A percentile compares a stretch with the other conserved stretches of the same genome.
Evolutionary conservation across 2,329 filamentous ascomycete species (phyloP).

Genomic region (Rutstroemia sp.): DNA sequence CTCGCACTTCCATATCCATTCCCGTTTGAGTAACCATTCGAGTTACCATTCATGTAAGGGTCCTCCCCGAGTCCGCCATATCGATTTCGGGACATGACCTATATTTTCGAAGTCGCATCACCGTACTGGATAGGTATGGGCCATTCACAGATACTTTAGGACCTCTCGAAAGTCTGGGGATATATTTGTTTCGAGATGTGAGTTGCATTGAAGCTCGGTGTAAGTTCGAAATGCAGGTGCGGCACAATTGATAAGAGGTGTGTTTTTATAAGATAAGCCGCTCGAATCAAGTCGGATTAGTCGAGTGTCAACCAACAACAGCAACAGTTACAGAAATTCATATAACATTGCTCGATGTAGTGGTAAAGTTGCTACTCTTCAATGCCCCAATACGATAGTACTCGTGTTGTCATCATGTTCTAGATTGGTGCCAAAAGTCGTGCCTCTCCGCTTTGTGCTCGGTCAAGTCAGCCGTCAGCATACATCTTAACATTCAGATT

Average conservation of each 20-base stretch:
- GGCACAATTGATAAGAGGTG: background rate
- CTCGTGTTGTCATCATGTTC: no score
- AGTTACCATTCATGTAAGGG: constrained; percentile 24
- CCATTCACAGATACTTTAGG: constrained; percentile 14
- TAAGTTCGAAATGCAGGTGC: background rate
- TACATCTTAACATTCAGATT: no score
- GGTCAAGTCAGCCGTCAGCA: no score
- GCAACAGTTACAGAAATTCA: no score
- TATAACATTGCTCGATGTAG: no score
- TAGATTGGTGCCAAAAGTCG: no score
- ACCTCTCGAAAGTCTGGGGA: background rate
- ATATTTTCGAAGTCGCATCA: constrained; percentile 18
- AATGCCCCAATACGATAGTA: no score
- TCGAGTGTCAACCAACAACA: no score
- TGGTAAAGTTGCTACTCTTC: no score
- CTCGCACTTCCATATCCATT: constrained; percentile 10
- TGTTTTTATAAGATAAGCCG: no score
- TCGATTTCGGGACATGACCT: constrained; percentile 27
- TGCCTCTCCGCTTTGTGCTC: no score
- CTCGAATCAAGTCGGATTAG: no score
- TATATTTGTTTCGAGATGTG: background rate
- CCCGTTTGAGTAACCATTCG: constrained; percentile 7
- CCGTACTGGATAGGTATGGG: constrained; percentile 12
- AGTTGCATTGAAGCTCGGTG: constrained; percentile 2
- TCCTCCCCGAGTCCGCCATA: constrained; percentile 27